Evolutionary conservation across 768 basidiomycete species (phyloP).

Genomic region (Daedalea quercina): DNA sequence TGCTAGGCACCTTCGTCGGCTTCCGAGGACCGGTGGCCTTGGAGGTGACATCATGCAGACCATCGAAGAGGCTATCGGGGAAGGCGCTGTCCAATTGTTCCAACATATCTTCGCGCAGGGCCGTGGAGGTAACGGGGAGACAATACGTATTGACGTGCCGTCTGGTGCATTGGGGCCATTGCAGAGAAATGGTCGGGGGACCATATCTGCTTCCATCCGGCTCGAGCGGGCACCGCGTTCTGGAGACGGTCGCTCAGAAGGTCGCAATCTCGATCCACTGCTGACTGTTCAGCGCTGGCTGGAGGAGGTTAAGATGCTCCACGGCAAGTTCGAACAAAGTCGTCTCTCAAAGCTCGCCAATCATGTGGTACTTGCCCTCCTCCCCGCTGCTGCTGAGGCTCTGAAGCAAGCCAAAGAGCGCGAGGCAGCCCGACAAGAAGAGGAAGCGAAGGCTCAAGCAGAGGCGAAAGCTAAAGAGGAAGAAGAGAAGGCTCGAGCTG

Average conservation of each 20-base stretch:
- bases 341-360: conserved; percentile 61
- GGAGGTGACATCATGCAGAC: conserved; percentile 59
- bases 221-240: conserved; percentile 46
- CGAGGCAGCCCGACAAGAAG: conserved; percentile 31
- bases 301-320: conserved; percentile 79
- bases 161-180: conserved; percentile 56
- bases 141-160: conserved; percentile 74
- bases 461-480: conserved; percentile 33
- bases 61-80: conserved; percentile 77
- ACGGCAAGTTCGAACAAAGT: conserved; percentile 67
- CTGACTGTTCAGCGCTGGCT: conserved; percentile 83
- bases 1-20: conserved; percentile 44
- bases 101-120: conserved; percentile 72
- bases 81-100: conserved; percentile 75
- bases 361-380: conserved; percentile 64
- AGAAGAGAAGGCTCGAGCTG: conserved; percentile 22
- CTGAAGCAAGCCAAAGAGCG: conserved; percentile 34
- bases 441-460: conserved; percentile 48
- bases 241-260: conserved; percentile 35
- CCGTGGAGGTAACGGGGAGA: conserved; percentile 45
- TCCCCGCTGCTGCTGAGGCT: conserved; percentile 75
- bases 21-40: conserved; percentile 41
- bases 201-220: conserved; percentile 50
- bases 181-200: conserved; percentile 40
- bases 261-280: conserved; percentile 61